phyloP scores from a whole-genome alignment of 805 yeast species.

The Debaryomyces prosopidis region DNA sequence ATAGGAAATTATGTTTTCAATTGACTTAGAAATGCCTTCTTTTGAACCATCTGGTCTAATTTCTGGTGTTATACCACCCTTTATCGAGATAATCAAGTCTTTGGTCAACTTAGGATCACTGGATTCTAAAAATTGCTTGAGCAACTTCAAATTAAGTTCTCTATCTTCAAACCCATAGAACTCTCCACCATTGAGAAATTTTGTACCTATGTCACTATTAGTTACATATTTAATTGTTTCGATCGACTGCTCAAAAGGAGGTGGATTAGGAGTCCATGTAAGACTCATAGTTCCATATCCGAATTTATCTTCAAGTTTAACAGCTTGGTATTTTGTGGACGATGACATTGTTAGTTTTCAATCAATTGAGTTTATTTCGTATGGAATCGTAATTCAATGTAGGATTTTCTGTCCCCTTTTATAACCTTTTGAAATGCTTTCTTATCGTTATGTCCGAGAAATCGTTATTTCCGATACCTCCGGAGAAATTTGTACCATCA shows the following conservation, averaged over 20 bases:
- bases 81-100: slow-evolving; percentile 59
- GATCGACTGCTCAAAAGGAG: slow-evolving; percentile 53
- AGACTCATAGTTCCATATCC: slow-evolving; percentile 86
- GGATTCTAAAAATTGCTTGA: slow-evolving; percentile 54
- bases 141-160: slow-evolving; percentile 50
- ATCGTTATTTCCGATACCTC: too few relatives aligned
- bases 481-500: too few relatives aligned
- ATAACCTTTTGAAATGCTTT: too few relatives aligned
- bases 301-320: slow-evolving; percentile 24
- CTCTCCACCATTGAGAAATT: slow-evolving; percentile 71
- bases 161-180: slow-evolving; percentile 61
- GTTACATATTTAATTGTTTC: slow-evolving; percentile 46
- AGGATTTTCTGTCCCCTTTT: too few relatives aligned
- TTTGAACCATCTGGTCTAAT: slow-evolving; percentile 52
- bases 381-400: too few relatives aligned
- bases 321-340: slow-evolving; percentile 7
- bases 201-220: slow-evolving; percentile 49
- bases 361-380: too few relatives aligned
- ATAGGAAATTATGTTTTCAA: slow-evolving; percentile 40
- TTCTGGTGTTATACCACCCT: slow-evolving; percentile 55
- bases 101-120: slow-evolving; percentile 55
- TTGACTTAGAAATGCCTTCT: slow-evolving; percentile 47
- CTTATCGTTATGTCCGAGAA: too few relatives aligned
- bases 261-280: slow-evolving; percentile 66
- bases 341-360: neutral